Conservation (phyloP, 2,329 filamentous ascomycete genomes). For the Trichoderma koningii region DNA sequence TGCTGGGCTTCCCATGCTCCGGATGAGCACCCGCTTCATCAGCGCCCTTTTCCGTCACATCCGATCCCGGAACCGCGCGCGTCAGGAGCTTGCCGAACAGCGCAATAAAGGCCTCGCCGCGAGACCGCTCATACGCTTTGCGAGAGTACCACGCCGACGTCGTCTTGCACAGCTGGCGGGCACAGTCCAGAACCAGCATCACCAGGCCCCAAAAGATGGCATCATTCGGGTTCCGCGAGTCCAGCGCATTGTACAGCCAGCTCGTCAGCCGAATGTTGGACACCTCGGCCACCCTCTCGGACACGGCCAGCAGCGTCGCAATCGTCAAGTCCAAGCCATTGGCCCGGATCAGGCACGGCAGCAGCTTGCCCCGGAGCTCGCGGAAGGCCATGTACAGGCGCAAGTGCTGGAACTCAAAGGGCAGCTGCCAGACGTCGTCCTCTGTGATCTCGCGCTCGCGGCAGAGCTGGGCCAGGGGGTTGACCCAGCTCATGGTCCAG, state of each 20-base stretch:
- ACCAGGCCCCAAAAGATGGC: constrained; percentile 43
- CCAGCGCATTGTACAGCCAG: constrained; percentile 42
- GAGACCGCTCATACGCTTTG: constrained; percentile 77
- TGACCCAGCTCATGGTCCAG: constrained; percentile 82
- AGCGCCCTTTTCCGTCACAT: constrained; percentile 42
- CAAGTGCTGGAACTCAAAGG: constrained; percentile 79
- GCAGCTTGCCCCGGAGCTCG: constrained; percentile 70
- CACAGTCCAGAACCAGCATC: constrained; percentile 40
- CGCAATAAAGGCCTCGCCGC: constrained; percentile 63
- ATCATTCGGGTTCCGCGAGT: constrained; percentile 35
- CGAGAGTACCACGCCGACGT: constrained; percentile 74
- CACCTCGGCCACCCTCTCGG: constrained; percentile 47
- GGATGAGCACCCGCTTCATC: constrained; percentile 17
- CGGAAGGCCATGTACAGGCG: constrained; percentile 74
- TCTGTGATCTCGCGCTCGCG: constrained; percentile 68
- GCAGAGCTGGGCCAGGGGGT: constrained; percentile 68
- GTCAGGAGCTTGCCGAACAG: constrained; percentile 45
- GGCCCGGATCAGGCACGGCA: constrained; percentile 68
- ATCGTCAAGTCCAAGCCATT: constrained; percentile 79
- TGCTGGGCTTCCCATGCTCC: neutral
- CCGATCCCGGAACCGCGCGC: constrained; percentile 43
- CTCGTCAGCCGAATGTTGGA: constrained; percentile 44
- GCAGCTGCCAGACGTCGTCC: constrained; percentile 78
- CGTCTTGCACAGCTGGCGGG: constrained; percentile 42
- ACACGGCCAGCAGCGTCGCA: constrained; percentile 62